These are phyloP conservation scores for Aureobasidium sp. DNA, from an alignment of 2,329 filamentous ascomycete species.

Conservation along the genomic window DNA sequence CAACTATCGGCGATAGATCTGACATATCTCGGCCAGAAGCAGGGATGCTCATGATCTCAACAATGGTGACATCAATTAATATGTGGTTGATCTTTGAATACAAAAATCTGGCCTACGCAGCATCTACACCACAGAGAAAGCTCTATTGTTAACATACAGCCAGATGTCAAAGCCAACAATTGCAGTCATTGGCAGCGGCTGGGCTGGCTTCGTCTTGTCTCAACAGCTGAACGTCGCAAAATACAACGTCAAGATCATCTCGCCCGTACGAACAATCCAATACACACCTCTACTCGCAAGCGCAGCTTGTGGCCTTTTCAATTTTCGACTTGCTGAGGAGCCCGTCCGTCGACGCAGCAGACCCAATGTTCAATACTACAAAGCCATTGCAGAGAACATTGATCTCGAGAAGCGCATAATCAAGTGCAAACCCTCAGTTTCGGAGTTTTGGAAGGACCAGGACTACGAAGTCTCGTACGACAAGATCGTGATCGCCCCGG, in stretches of 20 bases:
- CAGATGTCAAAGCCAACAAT: slow-evolving; percentile 19
- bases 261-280: slow-evolving; percentile 37
- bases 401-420: slow-evolving; percentile 32
- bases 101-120: no score
- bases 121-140: no score
- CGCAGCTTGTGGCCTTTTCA: slow-evolving; percentile 40
- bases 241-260: slow-evolving; percentile 37
- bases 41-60: not conserved
- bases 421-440: slow-evolving; percentile 30
- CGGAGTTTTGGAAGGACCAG: slow-evolving; percentile 26
- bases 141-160: no score
- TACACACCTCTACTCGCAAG: slow-evolving; percentile 41
- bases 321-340: slow-evolving; percentile 41
- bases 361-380: slow-evolving; percentile 31
- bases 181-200: slow-evolving; percentile 36
- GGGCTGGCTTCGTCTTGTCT: slow-evolving; percentile 35
- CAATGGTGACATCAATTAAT: not conserved
- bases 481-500: slow-evolving; percentile 37
- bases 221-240: slow-evolving; percentile 32
- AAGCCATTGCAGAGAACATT: slow-evolving; percentile 35
- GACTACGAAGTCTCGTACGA: slow-evolving; percentile 39
- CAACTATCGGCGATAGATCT: not conserved
- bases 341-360: slow-evolving; percentile 33
- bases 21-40: not conserved
- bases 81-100: no score